phyloP scores from a whole-genome alignment of 345 rosid genomes.

The Salix viminalis region DNA sequence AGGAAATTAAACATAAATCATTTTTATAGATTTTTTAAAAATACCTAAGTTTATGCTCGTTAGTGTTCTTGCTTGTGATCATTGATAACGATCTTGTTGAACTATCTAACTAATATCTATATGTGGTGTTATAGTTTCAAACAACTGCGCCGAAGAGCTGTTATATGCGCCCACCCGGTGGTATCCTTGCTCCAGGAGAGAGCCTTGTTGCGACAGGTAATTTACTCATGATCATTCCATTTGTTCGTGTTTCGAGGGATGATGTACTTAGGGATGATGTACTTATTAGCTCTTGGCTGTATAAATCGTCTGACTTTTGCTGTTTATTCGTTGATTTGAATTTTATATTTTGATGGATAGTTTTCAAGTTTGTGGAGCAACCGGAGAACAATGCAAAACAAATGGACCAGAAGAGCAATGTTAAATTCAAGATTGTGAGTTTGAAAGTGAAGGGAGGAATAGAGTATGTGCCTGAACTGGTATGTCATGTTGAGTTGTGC shows the following conservation, averaged over 20 bases:
- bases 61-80: background rate
- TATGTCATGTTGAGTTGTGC: background rate
- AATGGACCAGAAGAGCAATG: constrained; percentile 25
- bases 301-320: background rate
- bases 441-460: constrained; percentile 28
- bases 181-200: constrained; percentile 33
- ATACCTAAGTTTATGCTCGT: background rate
- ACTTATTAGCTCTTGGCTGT: background rate
- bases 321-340: background rate
- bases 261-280: background rate
- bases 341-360: constrained; percentile 15
- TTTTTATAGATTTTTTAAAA: background rate
- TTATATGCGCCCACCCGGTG: constrained; percentile 34
- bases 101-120: background rate
- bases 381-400: constrained; percentile 27
- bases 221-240: background rate
- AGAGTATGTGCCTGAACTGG: constrained; percentile 31
- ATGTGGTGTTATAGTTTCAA: constrained; percentile 18
- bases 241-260: background rate
- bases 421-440: constrained; percentile 32
- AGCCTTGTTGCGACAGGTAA: constrained; percentile 31
- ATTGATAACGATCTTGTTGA: background rate
- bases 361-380: constrained; percentile 30
- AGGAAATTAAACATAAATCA: background rate
- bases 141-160: constrained; percentile 37